Conservation (phyloP, 768 basidiomycete genomes). For the Pulveroboletus sp. region DNA sequence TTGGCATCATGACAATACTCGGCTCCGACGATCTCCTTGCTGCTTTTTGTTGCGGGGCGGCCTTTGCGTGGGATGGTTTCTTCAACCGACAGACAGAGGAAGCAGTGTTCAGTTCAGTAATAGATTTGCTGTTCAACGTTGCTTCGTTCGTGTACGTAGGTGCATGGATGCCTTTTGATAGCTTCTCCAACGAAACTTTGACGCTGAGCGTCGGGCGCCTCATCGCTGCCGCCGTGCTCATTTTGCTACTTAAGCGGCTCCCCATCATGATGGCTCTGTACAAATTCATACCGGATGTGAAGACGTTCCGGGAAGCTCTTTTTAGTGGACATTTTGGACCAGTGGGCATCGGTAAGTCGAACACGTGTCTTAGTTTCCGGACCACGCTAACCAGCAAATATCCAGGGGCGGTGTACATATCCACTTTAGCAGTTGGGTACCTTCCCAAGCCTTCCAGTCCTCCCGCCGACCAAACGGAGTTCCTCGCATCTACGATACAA, state of each 20-base stretch:
- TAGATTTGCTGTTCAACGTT: slow-evolving; percentile 94
- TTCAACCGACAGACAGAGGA: slow-evolving; percentile 94
- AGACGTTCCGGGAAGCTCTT: slow-evolving; percentile 88
- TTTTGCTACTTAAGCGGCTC: slow-evolving; percentile 80
- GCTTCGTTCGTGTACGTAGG: slow-evolving; percentile 96
- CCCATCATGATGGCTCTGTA: slow-evolving; percentile 84
- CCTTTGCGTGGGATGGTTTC: slow-evolving; percentile 97
- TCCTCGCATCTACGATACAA: slow-evolving; percentile 75
- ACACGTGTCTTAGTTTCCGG: neutral
- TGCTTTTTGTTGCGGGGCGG: slow-evolving; percentile 91
- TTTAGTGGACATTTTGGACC: slow-evolving; percentile 97
- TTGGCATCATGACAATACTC: slow-evolving; percentile 80
- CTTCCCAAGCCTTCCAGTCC: slow-evolving; percentile 47
- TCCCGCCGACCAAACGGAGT: slow-evolving; percentile 56
- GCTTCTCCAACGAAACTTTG: slow-evolving; percentile 63
- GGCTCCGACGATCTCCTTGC: slow-evolving; percentile 94
- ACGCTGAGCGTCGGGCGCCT: slow-evolving; percentile 83
- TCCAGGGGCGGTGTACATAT: slow-evolving; percentile 88
- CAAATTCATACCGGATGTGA: slow-evolving; percentile 94
- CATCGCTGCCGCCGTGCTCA: slow-evolving; percentile 74
- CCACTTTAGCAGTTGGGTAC: slow-evolving; percentile 68
- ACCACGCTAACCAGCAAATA: slow-evolving; percentile 2
- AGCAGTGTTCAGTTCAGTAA: slow-evolving; percentile 92
- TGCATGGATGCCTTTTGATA: slow-evolving; percentile 93
- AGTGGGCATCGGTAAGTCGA: slow-evolving; percentile 63